Evolutionary conservation across 345 rosid species (phyloP), one percentile per base, ranked within the genome.

Genomic region (Combretum micranthum): DNA sequence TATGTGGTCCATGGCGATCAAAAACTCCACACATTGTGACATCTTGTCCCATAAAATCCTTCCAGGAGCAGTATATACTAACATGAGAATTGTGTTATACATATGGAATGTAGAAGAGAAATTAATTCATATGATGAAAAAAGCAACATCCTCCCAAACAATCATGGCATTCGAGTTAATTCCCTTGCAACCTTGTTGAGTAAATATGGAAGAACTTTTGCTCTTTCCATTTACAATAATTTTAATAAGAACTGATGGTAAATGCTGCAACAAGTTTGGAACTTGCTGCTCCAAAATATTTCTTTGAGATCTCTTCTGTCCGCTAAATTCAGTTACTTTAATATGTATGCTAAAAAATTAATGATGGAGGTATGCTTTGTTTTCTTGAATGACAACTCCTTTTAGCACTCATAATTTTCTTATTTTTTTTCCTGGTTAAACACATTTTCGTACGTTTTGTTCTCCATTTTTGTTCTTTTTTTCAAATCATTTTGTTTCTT

Each of bases 1-100:
- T 97, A 55, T 67, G 82, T 1, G 99, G 97, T 51, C 99, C 99
- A 50, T 93, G 99, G 11, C 99, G 97, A 79, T 93, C 99, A 69
- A 93, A 93, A 50, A 93, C 88, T 62, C 97, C 99, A 79, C 97
- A 87, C 68, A 93, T 85, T 47, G 85, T 60, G 17, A 91, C 82
- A 32, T 7, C 39, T 32, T 32, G 10, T 32, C 39, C 39, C 39
- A 32, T 32, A 32, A 32, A 32, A 69, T 89, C 99, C 52, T 81
- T 69, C 74, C 86, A 79, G 0, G 97, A 82, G 56, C 86, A 83
- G 67, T 89, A 93, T 64, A 82, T 85, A 32, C 39, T 1, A 32
- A 32, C 9, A 32, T 32, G 39, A 32, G 39, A 32, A 32, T 32
- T 7, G 39, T 32, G 6, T 32, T 32, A 32, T 32, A 32, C 39